Conservation (phyloP, 2,329 filamentous ascomycete species). For the Pseudodiploospora longispora region DNA sequence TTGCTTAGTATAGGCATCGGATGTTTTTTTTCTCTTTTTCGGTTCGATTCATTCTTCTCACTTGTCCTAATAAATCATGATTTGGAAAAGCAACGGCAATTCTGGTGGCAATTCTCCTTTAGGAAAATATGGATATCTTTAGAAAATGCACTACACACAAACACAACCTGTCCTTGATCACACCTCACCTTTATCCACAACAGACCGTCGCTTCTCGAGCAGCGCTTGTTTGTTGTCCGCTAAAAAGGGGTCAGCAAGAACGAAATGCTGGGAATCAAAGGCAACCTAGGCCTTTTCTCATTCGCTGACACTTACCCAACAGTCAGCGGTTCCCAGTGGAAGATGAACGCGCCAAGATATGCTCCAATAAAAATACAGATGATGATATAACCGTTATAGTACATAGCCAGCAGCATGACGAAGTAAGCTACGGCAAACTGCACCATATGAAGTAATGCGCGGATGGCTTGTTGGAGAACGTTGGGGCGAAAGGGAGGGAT, state of each 20-base stretch:
- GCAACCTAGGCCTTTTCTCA: too few relatives aligned
- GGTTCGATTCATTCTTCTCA: too few relatives aligned
- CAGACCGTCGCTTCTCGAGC: slow-evolving; percentile 32
- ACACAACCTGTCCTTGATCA: too few relatives aligned
- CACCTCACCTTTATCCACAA: slow-evolving; percentile 24
- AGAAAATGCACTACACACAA: too few relatives aligned
- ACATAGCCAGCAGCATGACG: slow-evolving; percentile 63
- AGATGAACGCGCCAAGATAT: slow-evolving; percentile 64
- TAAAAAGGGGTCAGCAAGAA: slow-evolving; percentile 1
- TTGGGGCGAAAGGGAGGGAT: slow-evolving; percentile 45
- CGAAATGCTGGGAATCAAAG: neutral
- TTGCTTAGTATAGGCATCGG: neutral
- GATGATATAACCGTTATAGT: slow-evolving; percentile 66
- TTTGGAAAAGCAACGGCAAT: too few relatives aligned
- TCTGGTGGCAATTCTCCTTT: too few relatives aligned
- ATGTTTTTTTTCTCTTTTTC: too few relatives aligned
- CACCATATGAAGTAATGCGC: slow-evolving; percentile 59
- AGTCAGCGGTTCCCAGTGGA: slow-evolving; percentile 56
- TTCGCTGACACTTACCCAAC: slow-evolving; percentile 15
- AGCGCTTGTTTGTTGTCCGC: slow-evolving; percentile 23
- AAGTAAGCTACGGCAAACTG: slow-evolving; percentile 73
- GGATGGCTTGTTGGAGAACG: slow-evolving; percentile 55
- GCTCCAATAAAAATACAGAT: slow-evolving; percentile 74
- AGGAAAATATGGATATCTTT: too few relatives aligned
- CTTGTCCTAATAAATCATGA: neutral